Evolutionary conservation across 805 yeast genomes (phyloP).

Genomic region (Maudiozyma bulderi): DNA sequence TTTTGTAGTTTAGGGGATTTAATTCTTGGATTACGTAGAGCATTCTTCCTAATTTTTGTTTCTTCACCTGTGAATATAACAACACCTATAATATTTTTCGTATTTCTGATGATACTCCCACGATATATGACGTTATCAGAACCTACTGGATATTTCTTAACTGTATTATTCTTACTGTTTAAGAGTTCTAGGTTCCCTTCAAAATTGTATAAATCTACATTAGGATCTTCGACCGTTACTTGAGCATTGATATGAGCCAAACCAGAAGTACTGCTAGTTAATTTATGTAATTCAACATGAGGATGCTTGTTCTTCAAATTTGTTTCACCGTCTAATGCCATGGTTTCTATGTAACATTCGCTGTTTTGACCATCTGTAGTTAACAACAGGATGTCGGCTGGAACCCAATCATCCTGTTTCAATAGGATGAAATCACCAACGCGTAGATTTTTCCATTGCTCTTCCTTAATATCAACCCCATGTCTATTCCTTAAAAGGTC

Average conservation of each 20-base stretch:
- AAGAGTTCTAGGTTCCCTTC: constrained; percentile 58
- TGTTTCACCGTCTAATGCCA: constrained; percentile 97
- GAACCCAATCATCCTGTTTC: constrained; percentile 80
- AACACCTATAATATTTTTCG: constrained; percentile 61
- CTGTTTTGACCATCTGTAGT: constrained; percentile 52
- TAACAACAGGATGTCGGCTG: constrained; percentile 77
- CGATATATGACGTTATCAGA: constrained; percentile 81
- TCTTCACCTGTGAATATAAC: constrained; percentile 94
- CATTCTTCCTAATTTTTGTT: constrained; percentile 91
- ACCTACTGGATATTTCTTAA: constrained; percentile 49
- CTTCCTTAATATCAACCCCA: constrained; percentile 17
- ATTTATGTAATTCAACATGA: constrained; percentile 49
- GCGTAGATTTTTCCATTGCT: constrained; percentile 62
- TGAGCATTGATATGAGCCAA: constrained; percentile 42
- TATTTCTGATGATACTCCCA: constrained; percentile 84
- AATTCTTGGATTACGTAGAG: constrained; percentile 76
- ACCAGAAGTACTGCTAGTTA: constrained; percentile 40
- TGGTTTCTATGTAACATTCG: constrained; percentile 79
- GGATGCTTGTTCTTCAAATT: constrained; percentile 71
- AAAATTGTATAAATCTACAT: constrained; percentile 79
- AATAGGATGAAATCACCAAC: constrained; percentile 84
- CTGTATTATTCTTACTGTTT: constrained; percentile 29
- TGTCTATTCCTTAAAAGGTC: constrained; percentile 12
- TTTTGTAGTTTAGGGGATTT: constrained; percentile 89
- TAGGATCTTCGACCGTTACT: constrained; percentile 81